phyloP scores from a whole-genome alignment of 202 grass and related monocot species.

The Carex sylvatica region DNA sequence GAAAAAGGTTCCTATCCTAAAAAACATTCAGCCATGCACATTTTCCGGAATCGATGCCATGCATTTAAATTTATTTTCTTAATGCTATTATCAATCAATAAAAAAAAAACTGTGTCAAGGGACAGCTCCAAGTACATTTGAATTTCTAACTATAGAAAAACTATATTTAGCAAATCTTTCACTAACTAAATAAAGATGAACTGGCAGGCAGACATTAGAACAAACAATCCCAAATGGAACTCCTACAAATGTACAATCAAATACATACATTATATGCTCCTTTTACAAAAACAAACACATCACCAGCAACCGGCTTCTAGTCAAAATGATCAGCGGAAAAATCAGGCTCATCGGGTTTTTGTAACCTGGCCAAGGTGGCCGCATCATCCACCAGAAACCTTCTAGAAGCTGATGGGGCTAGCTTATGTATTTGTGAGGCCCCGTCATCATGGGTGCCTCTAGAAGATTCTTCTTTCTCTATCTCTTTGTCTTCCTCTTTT shows the following conservation, averaged over 20 bases:
- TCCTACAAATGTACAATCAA: background rate
- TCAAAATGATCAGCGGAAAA: conserved; percentile 84
- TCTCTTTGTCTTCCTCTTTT: conserved; percentile 16
- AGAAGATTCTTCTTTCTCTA: no score
- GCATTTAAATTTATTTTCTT: no score
- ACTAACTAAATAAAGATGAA: background rate
- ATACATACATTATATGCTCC: background rate
- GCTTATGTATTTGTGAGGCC: conserved; percentile 44
- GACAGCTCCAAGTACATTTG: background rate
- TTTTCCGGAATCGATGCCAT: no score
- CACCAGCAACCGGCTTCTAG: conserved; percentile 24
- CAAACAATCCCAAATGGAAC: background rate
- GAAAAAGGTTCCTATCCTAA: no score
- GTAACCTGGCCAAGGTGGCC: conserved; percentile 42
- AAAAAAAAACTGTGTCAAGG: background rate
- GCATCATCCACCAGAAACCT: conserved; percentile 43
- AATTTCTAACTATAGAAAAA: conserved; percentile 14
- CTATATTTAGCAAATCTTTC: conserved; percentile 7
- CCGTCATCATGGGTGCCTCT: conserved; percentile 30
- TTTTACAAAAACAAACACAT: background rate
- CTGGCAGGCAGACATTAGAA: background rate
- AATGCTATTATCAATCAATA: no score
- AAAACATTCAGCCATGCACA: no score
- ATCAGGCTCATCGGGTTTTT: conserved; percentile 89
- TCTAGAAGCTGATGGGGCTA: conserved; percentile 51